phyloP scores from a whole-genome alignment of 2,329 filamentous ascomycete species.

The Hortaea sp. region DNA sequence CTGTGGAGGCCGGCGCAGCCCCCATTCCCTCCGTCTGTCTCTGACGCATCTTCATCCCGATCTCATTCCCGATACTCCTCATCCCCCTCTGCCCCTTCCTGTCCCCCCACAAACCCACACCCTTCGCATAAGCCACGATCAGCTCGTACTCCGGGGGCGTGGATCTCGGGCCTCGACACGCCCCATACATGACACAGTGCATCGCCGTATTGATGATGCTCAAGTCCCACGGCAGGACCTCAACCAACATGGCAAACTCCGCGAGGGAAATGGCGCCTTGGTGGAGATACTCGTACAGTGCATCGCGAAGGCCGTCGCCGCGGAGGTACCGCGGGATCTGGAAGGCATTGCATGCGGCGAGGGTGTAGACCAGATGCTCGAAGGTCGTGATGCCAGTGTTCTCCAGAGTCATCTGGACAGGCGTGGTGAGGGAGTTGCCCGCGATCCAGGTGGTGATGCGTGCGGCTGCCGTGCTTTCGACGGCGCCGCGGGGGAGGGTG shows the following conservation, averaged over 20 bases:
- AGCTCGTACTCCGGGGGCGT: constrained; percentile 1
- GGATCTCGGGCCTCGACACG: constrained; percentile 1
- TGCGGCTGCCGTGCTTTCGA: constrained; percentile 1
- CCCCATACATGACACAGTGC: constrained; percentile 3
- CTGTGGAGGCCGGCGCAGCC: background rate
- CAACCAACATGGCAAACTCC: constrained; percentile 6
- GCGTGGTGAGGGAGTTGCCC: constrained; percentile 1
- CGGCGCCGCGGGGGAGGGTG: background rate
- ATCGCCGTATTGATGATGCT: constrained; percentile 5
- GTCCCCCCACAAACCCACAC: constrained; percentile 2
- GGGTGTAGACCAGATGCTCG: constrained; percentile 3
- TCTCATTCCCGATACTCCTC: constrained; percentile 1
- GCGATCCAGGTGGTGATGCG: constrained; percentile 5
- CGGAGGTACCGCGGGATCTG: constrained; percentile 2
- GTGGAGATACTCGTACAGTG: constrained; percentile 6
- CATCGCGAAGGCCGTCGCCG: constrained; percentile 6
- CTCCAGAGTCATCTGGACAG: background rate
- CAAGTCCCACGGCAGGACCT: constrained; percentile 4
- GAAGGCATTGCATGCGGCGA: constrained; percentile 4
- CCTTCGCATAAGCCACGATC: constrained; percentile 1
- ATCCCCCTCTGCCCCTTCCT: background rate
- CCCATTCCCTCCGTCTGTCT: background rate
- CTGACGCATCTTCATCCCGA: constrained; percentile 1
- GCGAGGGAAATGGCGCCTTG: background rate
- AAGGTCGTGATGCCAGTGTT: constrained; percentile 1